Evolutionary conservation across 345 rosid genomes (phyloP).

Genomic region (Syzygium aqueum): DNA sequence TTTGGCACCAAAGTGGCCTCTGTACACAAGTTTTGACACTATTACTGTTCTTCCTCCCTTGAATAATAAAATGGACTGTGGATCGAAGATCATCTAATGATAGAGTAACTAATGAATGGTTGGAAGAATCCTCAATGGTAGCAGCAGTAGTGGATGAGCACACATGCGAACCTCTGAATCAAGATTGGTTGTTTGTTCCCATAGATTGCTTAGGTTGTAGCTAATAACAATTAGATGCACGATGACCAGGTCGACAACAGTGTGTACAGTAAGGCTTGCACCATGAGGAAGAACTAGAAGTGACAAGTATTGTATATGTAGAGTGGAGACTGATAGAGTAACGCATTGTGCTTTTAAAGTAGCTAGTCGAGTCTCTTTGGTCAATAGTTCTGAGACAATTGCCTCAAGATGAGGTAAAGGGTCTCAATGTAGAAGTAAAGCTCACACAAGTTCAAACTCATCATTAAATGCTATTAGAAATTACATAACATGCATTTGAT

Average conservation of each 20-base stretch:
- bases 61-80: not conserved
- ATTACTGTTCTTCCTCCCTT: too few species aligned
- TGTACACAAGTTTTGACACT: too few species aligned
- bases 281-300: not conserved
- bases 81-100: too few species aligned
- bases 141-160: not conserved
- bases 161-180: not conserved
- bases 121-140: not conserved
- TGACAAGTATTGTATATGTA: not conserved
- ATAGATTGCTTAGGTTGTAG: too few species aligned
- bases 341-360: not conserved
- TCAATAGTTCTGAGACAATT: not conserved
- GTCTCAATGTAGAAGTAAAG: not conserved
- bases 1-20: too few species aligned
- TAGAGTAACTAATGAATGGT: not conserved
- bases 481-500: not conserved
- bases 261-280: too few species aligned
- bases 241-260: too few species aligned
- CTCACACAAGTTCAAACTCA: not conserved
- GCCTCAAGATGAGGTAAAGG: not conserved
- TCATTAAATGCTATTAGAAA: not conserved
- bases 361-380: too few species aligned
- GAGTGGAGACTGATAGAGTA: not conserved
- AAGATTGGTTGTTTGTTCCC: not conserved
- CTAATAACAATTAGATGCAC: not conserved